Evolutionary conservation across 2,329 filamentous ascomycete species (phyloP), one percentile per base, ranked within the genome.

Genomic region (Chaetomiaceae sp.): DNA sequence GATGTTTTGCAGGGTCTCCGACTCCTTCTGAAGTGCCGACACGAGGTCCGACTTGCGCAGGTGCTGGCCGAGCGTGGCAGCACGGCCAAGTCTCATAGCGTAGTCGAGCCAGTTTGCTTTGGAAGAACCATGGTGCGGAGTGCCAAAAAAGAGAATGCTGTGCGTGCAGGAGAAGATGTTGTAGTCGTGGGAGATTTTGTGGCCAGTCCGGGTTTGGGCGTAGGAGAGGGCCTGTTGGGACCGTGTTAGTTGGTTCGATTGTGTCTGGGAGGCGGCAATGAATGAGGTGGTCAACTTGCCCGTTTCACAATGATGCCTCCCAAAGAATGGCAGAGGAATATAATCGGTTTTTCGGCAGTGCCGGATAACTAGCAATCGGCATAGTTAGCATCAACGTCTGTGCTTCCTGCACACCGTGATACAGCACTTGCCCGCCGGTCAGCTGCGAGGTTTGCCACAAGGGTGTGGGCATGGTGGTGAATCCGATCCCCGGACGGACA

Each of bases 311-410:
- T 23, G 25, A 43, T 31, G 40, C 40, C 40, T 5, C 40, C 40
- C n/a, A 43, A 23, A 3, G 40, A 43, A 23, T 43, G 40, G 8
- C 40, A 43, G 40, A 43, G 40, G 10, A 43, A 43, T 5, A 43
- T 43, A n/a, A 43, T 43, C n/a, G 40, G 40, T 25, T 43, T 43
- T 23, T 43, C 40, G 9, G 40, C 40, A 25, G 40, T 43, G 16
- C 40, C 40, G n/a, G 40, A 43, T 23, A 43, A 25, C 40, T 43
- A 13, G 4, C 3, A 14, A 16, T 19, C 8, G 12, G 25, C 27
- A 3, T 19, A 10, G n/a, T 43, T 16, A 43, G 40, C 25, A 43
- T 9, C 5, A 25, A 25, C 23, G 23, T 25, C 23, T 25, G 23
- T 25, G 9, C 23, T 25, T 25, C 23, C 23, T 9, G 23, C 23